Evolutionary conservation across 1,284 basidiomycete species (phyloP), one percentile per base, ranked within the genome.

Genomic region (Neolentinus lepideus): DNA sequence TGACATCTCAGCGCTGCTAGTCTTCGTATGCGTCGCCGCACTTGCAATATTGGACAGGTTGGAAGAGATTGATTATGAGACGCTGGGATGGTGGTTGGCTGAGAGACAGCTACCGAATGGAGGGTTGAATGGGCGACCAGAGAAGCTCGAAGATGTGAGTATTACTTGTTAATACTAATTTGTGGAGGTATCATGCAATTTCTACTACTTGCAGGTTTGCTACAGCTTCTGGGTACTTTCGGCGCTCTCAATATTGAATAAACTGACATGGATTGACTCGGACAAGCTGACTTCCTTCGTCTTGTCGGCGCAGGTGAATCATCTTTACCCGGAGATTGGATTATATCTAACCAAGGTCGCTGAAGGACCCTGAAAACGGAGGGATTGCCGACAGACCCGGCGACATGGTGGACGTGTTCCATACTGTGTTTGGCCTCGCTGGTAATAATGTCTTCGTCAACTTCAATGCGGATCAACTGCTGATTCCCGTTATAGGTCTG

Each of bases 211-310:
- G 25, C 60, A 95, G 93, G 92, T 97, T 2, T 99, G 97, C 74
- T 99, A 99, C 72, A 94, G 90, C 63, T 96, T 94, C 77, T 99
- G 95, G 94, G 94, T 96, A 3, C 79, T 99, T 2, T 94, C 95
- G 0, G 78, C 91, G 0, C 71, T 99, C 52, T 85, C 92, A 19
- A 95, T 98, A 57, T 71, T 99, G 36, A 81, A 86, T 48, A 92
- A 88, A 64, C 69, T 95, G 19, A 75, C 83, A 10, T 99, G 96
- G 94, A 97, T 99, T 64, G 89, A 98, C 67, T 76, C 84, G 0
- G 80, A 87, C n/a, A 94, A 92, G 68, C 75, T 98, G 29, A 74
- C 71, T 1, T 61, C 69, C 1, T 99, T 98, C 71, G 96, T 99
- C 57, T 76, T 98, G 3, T 87, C 88, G 22, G 89, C 94, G 3